Base-by-base conservation (phyloP, 495 filamentous ascomycete species). In the Annulohypoxylon stygium region DNA sequence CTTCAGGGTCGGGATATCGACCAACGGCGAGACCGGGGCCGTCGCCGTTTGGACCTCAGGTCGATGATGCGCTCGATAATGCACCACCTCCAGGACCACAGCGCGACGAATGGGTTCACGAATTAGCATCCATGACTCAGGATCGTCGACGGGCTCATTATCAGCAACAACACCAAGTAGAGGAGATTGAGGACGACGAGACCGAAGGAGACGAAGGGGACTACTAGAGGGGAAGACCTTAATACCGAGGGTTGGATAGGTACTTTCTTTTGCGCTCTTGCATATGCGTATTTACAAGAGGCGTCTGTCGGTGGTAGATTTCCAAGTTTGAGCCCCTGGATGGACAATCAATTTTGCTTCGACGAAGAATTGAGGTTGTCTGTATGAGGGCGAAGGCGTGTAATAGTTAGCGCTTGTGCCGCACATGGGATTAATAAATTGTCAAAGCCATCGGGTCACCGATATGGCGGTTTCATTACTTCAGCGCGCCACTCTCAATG, bases 71-170 rank as follows among this genome's bases (percentile, higher is more conserved):
- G 5, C 37, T 63, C 12, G 26, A 57, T 41, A n/a, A 36, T 54
- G 59, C 47, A 2, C 67, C 58, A 16, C 25, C 60, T 2, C 9
- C 41, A 4, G 67, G 50, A 8, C 48, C 39, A 6, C 37, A 63
- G 25, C 47, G 67, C 14, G 67, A 69, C 30, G 67, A 59, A 20
- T 68, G 65, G 65, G 23, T 54, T 48, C 54, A 33, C 4, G 20
- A 7, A 18, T 16, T 68, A 4, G 65, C 65, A 11, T n/a, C 43
- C 11, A 61, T 68, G 65, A 61, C 65, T 9, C 65, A 68, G 26
- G 55, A 36, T 10, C 14, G 51, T 43, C n/a, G 65, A 20, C 43
- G 55, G 39, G 23, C 18, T 37, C 18, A 48, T 18, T 41, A 33
- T 16, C 54, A 43, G n/a, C 51, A 36, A 23, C 43, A 54, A 33